Percentiles rank a stretch among this genome's conserved stretches.
Conservation (phyloP, 495 filamentous ascomycete genomes). For the Ramalina peruviana region DNA sequence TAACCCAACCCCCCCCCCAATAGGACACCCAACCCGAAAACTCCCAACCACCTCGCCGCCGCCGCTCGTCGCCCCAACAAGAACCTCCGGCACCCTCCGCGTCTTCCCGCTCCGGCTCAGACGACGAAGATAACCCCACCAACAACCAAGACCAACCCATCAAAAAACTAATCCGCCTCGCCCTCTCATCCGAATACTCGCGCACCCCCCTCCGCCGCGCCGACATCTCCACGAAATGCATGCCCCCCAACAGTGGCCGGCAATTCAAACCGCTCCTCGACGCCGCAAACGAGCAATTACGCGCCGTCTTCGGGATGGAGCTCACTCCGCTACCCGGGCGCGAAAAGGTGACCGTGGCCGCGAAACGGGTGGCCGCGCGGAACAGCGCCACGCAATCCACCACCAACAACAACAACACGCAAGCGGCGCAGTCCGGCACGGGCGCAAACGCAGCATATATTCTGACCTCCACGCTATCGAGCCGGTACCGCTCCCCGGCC, state of each 20-base stretch:
- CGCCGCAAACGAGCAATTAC: slow-evolving; percentile 49
- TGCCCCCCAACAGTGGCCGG: slow-evolving; percentile 25
- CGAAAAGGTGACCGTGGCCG: slow-evolving; percentile 64
- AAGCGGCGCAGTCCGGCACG: slow-evolving; percentile 23
- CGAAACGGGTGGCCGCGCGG: slow-evolving; percentile 42
- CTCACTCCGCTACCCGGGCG: slow-evolving; percentile 63
- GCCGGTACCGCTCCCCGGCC: slow-evolving; percentile 42
- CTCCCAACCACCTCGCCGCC: slow-evolving; percentile 14
- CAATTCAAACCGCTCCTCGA: slow-evolving; percentile 60
- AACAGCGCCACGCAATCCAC: neutral
- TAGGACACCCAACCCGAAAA: slow-evolving; percentile 15
- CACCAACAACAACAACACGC: slow-evolving; percentile 20
- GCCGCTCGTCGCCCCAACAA: slow-evolving; percentile 6
- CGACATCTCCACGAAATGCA: slow-evolving; percentile 65
- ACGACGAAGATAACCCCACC: neutral
- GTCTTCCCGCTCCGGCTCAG: neutral
- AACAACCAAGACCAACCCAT: slow-evolving; percentile 15
- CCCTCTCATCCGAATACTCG: slow-evolving; percentile 77
- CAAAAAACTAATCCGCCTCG: slow-evolving; percentile 85
- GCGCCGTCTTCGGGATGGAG: slow-evolving; percentile 67
- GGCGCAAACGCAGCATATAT: slow-evolving; percentile 48
- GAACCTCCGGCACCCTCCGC: neutral
- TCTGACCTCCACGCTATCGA: slow-evolving; percentile 54
- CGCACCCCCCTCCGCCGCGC: slow-evolving; percentile 59
- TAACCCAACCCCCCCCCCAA: neutral